Evolutionary conservation across 1,139 yeast genomes (phyloP).

Genomic region (Suhomyces coccinellae): DNA sequence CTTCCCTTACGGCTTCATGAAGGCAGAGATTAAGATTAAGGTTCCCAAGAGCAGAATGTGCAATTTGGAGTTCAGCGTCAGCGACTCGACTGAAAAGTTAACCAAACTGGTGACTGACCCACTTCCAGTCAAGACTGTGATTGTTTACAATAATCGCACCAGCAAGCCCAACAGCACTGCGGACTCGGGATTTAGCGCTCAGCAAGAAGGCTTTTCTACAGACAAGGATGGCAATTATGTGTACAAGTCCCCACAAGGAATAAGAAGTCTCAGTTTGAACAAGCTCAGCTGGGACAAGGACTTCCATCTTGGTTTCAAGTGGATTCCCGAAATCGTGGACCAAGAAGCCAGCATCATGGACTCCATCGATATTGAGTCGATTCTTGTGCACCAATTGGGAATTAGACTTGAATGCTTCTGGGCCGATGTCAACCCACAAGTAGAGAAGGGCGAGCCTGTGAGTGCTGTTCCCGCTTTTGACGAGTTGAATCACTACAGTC

Average conservation of each 20-base stretch:
- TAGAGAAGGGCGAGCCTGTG: constrained; percentile 31
- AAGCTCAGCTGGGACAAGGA: constrained; percentile 60
- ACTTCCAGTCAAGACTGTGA: constrained; percentile 60
- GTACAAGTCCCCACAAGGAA: constrained; percentile 60
- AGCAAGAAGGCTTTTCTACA: constrained; percentile 53
- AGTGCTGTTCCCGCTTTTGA: constrained; percentile 63
- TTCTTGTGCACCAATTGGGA: constrained; percentile 41
- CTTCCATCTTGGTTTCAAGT: constrained; percentile 67
- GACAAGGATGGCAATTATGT: constrained; percentile 53
- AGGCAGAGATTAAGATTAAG: constrained; percentile 58
- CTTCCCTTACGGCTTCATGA: constrained; percentile 65
- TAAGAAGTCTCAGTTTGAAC: constrained; percentile 60
- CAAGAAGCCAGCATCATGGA: constrained; percentile 41
- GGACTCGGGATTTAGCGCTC: constrained; percentile 12
- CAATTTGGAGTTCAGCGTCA: constrained; percentile 53
- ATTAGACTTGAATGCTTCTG: constrained; percentile 65
- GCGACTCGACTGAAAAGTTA: constrained; percentile 32
- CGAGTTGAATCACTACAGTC: constrained; percentile 66
- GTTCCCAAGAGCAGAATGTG: constrained; percentile 69
- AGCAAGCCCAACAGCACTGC: constrained; percentile 7
- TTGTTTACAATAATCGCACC: constrained; percentile 43
- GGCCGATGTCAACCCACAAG: constrained; percentile 55
- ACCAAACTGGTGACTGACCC: constrained; percentile 23
- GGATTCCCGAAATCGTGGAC: constrained; percentile 66
- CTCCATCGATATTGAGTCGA: constrained; percentile 32